A percentile compares a stretch with the other conserved stretches of the same genome.
phyloP scores from a whole-genome alignment of 2,329 filamentous ascomycete genomes.

The Passalora sequoiae region DNA sequence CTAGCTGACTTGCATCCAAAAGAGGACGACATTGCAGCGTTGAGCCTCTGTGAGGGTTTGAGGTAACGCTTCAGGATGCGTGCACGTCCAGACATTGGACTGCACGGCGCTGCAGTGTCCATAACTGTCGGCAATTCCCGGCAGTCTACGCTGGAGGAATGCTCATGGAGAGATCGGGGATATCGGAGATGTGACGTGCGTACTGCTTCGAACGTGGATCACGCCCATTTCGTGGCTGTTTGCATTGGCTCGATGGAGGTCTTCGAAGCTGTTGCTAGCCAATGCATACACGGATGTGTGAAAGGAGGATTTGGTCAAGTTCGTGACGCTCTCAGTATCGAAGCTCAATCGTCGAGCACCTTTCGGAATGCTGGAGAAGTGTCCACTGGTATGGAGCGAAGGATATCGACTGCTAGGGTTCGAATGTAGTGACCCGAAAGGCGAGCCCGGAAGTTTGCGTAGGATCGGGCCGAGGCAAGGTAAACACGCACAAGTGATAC shows the following conservation, averaged over 20 bases:
- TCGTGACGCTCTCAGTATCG: slow-evolving; percentile 4
- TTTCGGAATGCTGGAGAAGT: neutral
- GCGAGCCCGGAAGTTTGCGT: slow-evolving; percentile 7
- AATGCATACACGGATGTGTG: slow-evolving; percentile 4
- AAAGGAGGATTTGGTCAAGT: neutral
- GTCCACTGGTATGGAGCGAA: neutral
- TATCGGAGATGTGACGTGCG: neutral
- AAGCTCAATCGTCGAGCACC: neutral
- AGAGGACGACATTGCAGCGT: too few species aligned
- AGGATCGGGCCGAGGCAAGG: slow-evolving; percentile 14
- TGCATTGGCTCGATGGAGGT: neutral
- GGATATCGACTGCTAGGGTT: neutral
- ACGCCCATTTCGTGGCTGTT: slow-evolving; percentile 4
- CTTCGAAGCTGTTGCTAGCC: slow-evolving; percentile 2
- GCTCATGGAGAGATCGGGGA: too few species aligned
- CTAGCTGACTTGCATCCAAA: too few species aligned
- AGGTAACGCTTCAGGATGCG: too few species aligned
- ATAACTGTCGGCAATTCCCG: too few species aligned
- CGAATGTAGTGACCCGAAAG: slow-evolving; percentile 2
- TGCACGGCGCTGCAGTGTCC: too few species aligned
- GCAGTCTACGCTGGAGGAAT: too few species aligned
- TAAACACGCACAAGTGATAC: slow-evolving; percentile 16
- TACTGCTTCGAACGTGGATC: slow-evolving; percentile 4
- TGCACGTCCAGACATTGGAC: too few species aligned
- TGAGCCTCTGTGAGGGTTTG: too few species aligned